Evolutionary conservation across 1,284 basidiomycete genomes (phyloP), one percentile per base, ranked within the genome.

Genomic region (Fomitopsis schrenkii): DNA sequence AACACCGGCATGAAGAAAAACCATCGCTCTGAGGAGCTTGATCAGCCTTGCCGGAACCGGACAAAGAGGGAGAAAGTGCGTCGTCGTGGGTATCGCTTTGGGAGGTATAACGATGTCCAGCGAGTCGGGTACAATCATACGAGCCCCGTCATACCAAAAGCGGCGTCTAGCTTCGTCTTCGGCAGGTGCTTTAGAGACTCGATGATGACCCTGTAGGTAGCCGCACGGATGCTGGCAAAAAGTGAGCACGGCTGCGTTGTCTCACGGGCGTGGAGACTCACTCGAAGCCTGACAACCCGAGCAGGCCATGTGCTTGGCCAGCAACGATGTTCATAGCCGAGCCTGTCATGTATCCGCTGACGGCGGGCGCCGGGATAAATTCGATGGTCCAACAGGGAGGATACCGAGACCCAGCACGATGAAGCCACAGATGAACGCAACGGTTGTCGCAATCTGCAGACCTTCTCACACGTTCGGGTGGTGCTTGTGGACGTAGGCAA

Each of bases 331-430:
- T 95, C 76, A 97, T 87, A 30, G 95, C 94, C 28, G 91, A 94
- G 35, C 94, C 94, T 0, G 92, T 94, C 91, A 94, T 93, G 75
- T 91, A 98, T 15, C 95, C 95, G 64, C 93, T 93, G 44, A 98
- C 93, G 7, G 95, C 95, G 0, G 95, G 94, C 3, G 85, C 81
- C 19, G 93, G 90, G 65, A 97, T 98, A 73, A 98, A 97, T 74
- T 98, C 97, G 63, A 98, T 89, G 53, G 99, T 79, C 93, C 96
- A 97, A 0, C 97, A 33, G 96, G 85, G 3, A 99, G 79, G 17
- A 98, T 77, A 60, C 97, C 97, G 50, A 99, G 89, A 42, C 84
- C 93, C 42, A 98, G 85, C n/a, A 94, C 91, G 73, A 97, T 94
- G 74, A 95, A 93, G 44, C 97, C 97, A 73, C 87, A 92, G 52